phyloP scores from a whole-genome alignment of 768 basidiomycete species.

The Holtermannia corniformis region DNA sequence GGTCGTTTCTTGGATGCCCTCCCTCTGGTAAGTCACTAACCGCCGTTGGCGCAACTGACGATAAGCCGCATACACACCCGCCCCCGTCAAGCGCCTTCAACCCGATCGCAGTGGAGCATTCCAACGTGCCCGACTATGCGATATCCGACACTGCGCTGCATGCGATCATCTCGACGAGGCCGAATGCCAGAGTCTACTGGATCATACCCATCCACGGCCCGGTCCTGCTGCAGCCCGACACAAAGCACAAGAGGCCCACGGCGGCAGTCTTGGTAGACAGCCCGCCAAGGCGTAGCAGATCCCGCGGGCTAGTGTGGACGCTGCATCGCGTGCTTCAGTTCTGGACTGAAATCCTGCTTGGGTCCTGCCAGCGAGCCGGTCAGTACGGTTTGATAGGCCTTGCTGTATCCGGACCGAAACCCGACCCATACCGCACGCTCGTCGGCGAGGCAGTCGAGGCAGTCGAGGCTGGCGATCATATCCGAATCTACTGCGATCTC shows the following conservation, averaged over 20 bases:
- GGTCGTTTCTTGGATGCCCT: slow-evolving; percentile 45
- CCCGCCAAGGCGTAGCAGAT: not conserved
- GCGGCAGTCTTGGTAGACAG: not conserved
- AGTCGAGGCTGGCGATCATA: slow-evolving; percentile 27
- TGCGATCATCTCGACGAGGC: no score
- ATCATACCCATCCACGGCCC: slow-evolving; percentile 32
- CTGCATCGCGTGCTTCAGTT: slow-evolving; percentile 8
- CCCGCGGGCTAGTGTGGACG: slow-evolving; percentile 21
- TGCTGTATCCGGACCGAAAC: slow-evolving; percentile 25
- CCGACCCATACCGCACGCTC: slow-evolving; percentile 22
- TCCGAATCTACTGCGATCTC: slow-evolving; percentile 24
- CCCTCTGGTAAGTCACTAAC: slow-evolving; percentile 49
- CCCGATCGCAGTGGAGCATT: no score
- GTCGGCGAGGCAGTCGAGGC: slow-evolving; percentile 4
- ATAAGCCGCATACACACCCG: not conserved
- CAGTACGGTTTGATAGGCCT: slow-evolving; percentile 14
- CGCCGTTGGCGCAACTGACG: not conserved
- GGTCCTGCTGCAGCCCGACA: slow-evolving; percentile 5
- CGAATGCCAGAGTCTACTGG: slow-evolving; percentile 28
- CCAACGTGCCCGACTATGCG: no score
- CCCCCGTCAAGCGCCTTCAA: no score
- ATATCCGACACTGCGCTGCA: no score
- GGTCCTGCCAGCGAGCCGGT: slow-evolving; percentile 4
- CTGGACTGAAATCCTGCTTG: slow-evolving; percentile 11
- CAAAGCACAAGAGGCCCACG: not conserved